These are phyloP conservation scores for Mortierella sp. DNA, from an alignment of 371 early-diverging fungal genomes.

Conservation along the genomic window DNA sequence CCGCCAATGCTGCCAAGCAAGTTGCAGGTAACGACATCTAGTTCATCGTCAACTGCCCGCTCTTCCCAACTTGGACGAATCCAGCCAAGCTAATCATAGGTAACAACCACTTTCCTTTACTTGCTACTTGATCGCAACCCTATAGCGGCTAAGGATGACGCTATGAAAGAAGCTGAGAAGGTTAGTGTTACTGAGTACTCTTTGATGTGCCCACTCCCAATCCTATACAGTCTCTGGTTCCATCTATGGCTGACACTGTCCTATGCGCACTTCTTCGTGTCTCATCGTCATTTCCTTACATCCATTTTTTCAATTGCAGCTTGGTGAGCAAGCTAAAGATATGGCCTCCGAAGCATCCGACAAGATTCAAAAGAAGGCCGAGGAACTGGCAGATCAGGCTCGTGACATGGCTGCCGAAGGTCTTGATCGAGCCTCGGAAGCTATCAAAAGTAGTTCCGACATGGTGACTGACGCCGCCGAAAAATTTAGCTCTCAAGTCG, in stretches of 20 bases:
- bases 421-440: constrained; percentile 27
- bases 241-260: neutral
- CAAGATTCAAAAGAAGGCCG: constrained; percentile 26
- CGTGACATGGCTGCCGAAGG: constrained; percentile 40
- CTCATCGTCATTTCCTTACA: neutral
- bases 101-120: no score
- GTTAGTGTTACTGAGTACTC: neutral
- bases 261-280: no score
- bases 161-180: constrained; percentile 44
- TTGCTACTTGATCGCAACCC: no score
- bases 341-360: constrained; percentile 30
- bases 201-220: no score
- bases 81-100: no score
- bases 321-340: constrained; percentile 34
- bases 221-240: neutral
- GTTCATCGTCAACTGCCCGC: no score
- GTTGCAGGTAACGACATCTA: constrained; percentile 16
- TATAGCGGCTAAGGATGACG: constrained; percentile 36
- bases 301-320: constrained; percentile 7
- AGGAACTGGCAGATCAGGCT: constrained; percentile 34
- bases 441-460: constrained; percentile 28
- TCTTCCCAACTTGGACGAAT: no score
- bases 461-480: constrained; percentile 22
- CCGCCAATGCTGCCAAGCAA: constrained; percentile 20
- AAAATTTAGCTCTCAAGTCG: constrained; percentile 10